These are phyloP conservation scores for Trapa bicornis DNA, from an alignment of 345 rosid genomes.

Conservation along the genomic window DNA sequence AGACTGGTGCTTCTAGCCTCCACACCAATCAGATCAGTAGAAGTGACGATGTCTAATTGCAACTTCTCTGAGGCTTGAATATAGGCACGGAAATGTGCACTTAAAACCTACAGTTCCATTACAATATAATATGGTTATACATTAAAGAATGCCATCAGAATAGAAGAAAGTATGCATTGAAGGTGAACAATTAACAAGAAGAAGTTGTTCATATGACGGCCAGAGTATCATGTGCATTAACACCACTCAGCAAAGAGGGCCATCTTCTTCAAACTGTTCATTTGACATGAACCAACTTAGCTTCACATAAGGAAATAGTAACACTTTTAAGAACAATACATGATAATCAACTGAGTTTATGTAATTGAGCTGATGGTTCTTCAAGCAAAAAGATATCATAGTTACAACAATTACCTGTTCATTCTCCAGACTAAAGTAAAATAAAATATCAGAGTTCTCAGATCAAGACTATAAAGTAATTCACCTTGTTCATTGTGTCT, in stretches of 20 bases:
- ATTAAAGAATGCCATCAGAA: background rate
- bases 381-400: background rate
- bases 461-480: background rate
- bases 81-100: constrained; percentile 97
- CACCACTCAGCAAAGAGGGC: background rate
- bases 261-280: background rate
- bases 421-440: background rate
- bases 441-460: background rate
- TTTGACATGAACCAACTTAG: background rate
- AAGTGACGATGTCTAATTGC: constrained; percentile 90
- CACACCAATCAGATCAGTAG: constrained; percentile 87
- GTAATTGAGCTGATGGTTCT: background rate
- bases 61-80: constrained; percentile 92
- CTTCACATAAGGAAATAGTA: background rate
- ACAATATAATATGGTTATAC: background rate
- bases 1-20: constrained; percentile 81
- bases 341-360: background rate
- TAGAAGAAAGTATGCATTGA: background rate
- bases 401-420: background rate
- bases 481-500: constrained; percentile 98
- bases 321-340: background rate
- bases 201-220: background rate
- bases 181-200: background rate
- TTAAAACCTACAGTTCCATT: constrained; percentile 47
- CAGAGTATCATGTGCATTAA: background rate